Evolutionary conservation across 192 early-diverging fungal genomes (phyloP).

Genomic region (Backusella parvicylindrica): DNA sequence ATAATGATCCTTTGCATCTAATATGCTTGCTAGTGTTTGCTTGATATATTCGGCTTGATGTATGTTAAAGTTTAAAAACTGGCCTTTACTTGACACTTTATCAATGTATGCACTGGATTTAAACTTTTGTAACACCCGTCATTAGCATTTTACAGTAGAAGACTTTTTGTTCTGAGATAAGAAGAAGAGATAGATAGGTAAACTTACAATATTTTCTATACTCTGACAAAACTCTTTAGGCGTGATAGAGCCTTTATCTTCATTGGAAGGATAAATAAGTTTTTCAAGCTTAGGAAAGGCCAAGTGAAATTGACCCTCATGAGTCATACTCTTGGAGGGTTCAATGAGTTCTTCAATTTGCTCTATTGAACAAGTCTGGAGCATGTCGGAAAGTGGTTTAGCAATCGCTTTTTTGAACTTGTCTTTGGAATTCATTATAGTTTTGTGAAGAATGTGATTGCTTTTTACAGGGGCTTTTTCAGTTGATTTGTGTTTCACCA

Average conservation of each 20-base stretch:
- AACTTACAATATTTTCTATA: not conserved
- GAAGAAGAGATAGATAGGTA: not conserved
- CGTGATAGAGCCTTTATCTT: not conserved
- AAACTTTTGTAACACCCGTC: constrained; percentile 28
- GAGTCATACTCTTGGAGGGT: not conserved
- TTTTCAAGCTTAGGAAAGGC: not conserved
- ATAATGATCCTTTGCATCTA: constrained; percentile 42
- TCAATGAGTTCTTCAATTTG: not conserved
- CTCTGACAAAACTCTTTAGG: not conserved
- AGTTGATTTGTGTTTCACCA: not conserved
- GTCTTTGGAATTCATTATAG: not conserved
- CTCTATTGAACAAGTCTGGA: not conserved
- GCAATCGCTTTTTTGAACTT: not conserved
- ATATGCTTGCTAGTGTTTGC: constrained; percentile 51
- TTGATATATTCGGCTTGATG: constrained; percentile 42
- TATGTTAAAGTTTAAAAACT: constrained; percentile 70
- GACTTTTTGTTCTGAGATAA: too few relatives aligned
- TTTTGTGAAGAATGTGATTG: not conserved
- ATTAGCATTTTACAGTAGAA: too few relatives aligned
- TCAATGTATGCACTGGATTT: constrained; percentile 42
- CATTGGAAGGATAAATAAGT: constrained; percentile 22
- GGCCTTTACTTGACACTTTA: constrained; percentile 47
- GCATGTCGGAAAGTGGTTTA: not conserved
- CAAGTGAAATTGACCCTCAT: not conserved
- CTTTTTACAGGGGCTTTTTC: not conserved